Base-by-base conservation (phyloP, 75 land plant species). In the Sequoiadendron giganteum region DNA sequence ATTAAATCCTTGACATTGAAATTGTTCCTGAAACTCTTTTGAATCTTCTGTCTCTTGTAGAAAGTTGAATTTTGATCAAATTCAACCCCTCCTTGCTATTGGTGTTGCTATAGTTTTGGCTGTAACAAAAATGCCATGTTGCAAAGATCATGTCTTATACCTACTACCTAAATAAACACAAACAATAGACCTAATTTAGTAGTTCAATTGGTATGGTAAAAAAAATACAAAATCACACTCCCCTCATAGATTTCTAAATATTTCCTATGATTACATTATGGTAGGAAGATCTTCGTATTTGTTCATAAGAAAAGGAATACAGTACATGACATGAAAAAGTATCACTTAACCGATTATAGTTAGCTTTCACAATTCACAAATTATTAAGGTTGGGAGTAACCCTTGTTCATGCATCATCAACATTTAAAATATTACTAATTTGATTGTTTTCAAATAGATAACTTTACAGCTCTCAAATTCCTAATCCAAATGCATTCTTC, bases 271-370 rank as follows among this genome's bases (percentile, higher is more conserved):
- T 88, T 86, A 94, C 95, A 88, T 92, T 91, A 85, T 94, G 95
- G 88, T 94, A 94, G 28, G 95, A 94, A 28, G 95, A 94, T 36
- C 95, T 87, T 85, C 95, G 79, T 73, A 94, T 94, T 93, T 94
- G 90, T 72, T 88, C 72, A 42, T 38, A 39, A 16, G 9, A 81
- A 9, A 1, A 81, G 38, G 21, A 36, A 32, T 79, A 65, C 18
- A 48, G 32, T 14, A 6, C 48, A 34, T 28, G 32, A 9, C 25
- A 18, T 15, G 58, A n/a, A 25, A 7, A 47, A 32, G 0, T 58
- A n/a, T 70, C 21, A 47, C 39, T n/a, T 10, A 49, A 52, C 13
- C 58, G 36, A 1, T 42, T 42, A 42, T 42, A 42, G 1, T 42
- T 42, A 42, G 43, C 3, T 42, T 42, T 8, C 30, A n/a, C 5